Base-by-base conservation (phyloP, 495 filamentous ascomycete genomes). In the Chaetomidium leptoderma region DNA sequence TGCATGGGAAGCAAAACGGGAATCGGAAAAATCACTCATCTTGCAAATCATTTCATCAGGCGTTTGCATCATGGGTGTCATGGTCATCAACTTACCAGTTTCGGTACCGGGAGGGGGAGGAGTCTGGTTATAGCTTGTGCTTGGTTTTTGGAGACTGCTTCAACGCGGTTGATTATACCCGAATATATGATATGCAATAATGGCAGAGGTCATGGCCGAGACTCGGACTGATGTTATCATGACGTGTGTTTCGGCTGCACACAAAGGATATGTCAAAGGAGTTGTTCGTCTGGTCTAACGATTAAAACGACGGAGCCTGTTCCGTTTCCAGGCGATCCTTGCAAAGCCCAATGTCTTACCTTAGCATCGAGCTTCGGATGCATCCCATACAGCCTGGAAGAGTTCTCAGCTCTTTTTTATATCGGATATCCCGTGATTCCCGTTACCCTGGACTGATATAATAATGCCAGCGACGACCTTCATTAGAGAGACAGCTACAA, bases 41-140 rank as follows among this genome's bases (percentile, higher is more conserved):
- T 60, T 64, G 63, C 64, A 70, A 60, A 69, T 63, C 61, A 61
- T 69, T 66, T 67, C 59, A 71, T 67, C 66, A 66, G 67, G 68
- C 64, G 64, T 67, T 68, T 69, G 66, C 66, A 70, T 70, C 56
- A 36, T 63, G 49, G 66, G 54, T 64, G 59, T 48, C 50, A 57
- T 71, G 65, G 69, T 70, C 65, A 61, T 72, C 63, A 68, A 69
- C 68, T 69, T 61, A 56, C 60, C 66, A 66, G 21, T 54, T 64
- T 60, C 56, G 61, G 66, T 57, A 60, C 62, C 35, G 33, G 53
- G 37, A 10, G 29, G 29, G 26, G 35, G 44, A 37, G 40, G 61
- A 64, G 55, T 70, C 63, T 63, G 63, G 61, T 35, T 58, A 53
- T 59, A 53, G 32, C 56, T 53, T 55, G 47, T 49, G 32, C 56